phyloP scores from a whole-genome alignment of 805 yeast genomes.

The Nakazawaea siamensis region DNA sequence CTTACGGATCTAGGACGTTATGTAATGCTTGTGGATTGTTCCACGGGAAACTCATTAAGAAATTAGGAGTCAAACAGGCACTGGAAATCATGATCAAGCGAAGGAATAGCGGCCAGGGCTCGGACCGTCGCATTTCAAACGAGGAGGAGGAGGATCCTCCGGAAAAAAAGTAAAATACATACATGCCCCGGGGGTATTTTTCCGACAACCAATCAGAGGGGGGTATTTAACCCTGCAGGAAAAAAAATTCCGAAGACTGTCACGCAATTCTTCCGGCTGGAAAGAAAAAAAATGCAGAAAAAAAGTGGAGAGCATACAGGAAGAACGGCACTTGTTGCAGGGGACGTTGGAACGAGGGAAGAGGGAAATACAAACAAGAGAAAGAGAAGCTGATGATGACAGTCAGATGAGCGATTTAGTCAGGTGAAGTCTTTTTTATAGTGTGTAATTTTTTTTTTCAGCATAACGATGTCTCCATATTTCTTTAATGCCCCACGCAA shows the following conservation, averaged over 20 bases:
- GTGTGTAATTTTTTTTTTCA: too few species aligned
- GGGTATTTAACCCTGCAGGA: not conserved
- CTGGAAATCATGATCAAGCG: conserved; percentile 24
- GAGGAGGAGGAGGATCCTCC: not conserved
- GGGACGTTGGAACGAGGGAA: too few species aligned
- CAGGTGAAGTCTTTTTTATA: too few species aligned
- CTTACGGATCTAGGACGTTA: conserved; percentile 69
- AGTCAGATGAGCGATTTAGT: too few species aligned
- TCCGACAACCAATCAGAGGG: not conserved
- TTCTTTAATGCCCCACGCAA: too few species aligned
- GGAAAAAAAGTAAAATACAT: not conserved
- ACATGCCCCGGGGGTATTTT: not conserved
- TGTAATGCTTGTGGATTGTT: conserved; percentile 92
- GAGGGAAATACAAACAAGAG: too few species aligned
- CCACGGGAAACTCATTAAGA: conserved; percentile 51
- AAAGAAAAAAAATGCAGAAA: too few species aligned
- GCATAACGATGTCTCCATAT: too few species aligned
- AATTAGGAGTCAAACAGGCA: conserved; percentile 34
- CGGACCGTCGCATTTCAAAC: conserved; percentile 20
- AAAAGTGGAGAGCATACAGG: too few species aligned
- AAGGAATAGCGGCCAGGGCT: conserved; percentile 20
- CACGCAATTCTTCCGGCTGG: too few species aligned
- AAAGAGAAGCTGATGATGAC: too few species aligned
- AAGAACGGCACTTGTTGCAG: too few species aligned
- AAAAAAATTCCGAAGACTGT: not conserved